Evolutionary conservation across 441 rosid genomes (phyloP), one percentile per base, ranked within the genome.

Genomic region (Erodium texanum): DNA sequence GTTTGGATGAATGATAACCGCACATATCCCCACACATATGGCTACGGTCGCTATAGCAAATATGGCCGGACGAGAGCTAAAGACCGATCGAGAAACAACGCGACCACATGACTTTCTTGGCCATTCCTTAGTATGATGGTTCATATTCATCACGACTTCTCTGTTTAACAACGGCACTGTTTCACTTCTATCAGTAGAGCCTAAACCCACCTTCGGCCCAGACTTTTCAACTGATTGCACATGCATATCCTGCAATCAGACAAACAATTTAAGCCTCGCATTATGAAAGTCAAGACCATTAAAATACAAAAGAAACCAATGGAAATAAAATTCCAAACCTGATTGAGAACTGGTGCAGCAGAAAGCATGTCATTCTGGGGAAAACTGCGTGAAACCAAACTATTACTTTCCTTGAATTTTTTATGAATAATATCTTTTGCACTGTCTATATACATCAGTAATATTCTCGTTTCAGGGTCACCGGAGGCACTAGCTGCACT

Each of bases 21-120:
- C 86, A 71, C 97, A 92, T 67, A 83, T 73, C 61, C 84, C 96
- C 14, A 87, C 77, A 79, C 99, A 94, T 29, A 94, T 72, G 0
- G 79, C 86, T 3, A 82, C 68, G 10, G 80, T 58, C 12, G 86
- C 75, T 0, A 87, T 69, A 66, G 82, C 27, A 10, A 83, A 66
- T 9, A 82, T 14, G 11, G 86, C 22, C 5, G 88, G 81, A 7
- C 79, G 88, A 52, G 85, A 74, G 66, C 80, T 80, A 52, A 74
- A 54, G 27, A 72, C 68, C 41, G 50, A 70, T 71, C 78, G 56
- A 5, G 85, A 65, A 23, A 75, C 75, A 54, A 64, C 52, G 29
- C 68, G 78, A 48, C 71, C 62, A 65, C 83, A 81, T 1, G 88
- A 77, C 72, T 71, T 78, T 68, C 77, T 80, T 41, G 79, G 80